A percentile compares a stretch with the other conserved stretches of the same genome.
Conservation (phyloP, 139 green algal genomes). For the Bryopsis sp. region DNA sequence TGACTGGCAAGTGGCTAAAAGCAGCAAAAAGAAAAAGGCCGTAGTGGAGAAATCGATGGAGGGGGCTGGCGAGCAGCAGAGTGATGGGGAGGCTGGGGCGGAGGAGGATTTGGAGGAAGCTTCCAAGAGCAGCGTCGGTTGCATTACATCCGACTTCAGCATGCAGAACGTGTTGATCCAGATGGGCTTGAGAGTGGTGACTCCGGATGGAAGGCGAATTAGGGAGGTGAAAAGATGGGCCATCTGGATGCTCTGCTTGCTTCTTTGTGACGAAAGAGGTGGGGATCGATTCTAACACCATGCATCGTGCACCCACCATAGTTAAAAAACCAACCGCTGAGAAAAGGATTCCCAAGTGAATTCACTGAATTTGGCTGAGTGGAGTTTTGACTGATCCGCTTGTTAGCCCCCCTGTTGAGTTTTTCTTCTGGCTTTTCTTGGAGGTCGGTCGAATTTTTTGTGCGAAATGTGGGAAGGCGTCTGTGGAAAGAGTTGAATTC, state of each 20-base stretch:
- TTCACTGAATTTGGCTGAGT: too few species aligned
- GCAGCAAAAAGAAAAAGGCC: slow-evolving; percentile 28
- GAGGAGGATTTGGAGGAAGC: slow-evolving; percentile 16
- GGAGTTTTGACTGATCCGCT: too few species aligned
- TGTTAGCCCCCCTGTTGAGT: too few species aligned
- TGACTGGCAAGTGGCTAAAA: slow-evolving; percentile 40
- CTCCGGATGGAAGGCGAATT: slow-evolving; percentile 70
- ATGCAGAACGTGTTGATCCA: slow-evolving; percentile 98
- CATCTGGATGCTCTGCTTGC: slow-evolving; percentile 79
- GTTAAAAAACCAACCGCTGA: too few species aligned
- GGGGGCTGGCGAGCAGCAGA: slow-evolving; percentile 9
- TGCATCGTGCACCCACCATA: too few species aligned
- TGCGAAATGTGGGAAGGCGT: slow-evolving; percentile 83
- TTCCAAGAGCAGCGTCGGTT: slow-evolving; percentile 39
- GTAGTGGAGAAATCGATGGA: slow-evolving; percentile 25
- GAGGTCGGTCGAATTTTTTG: slow-evolving; percentile 72
- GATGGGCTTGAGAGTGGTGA: slow-evolving; percentile 75
- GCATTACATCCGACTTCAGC: slow-evolving; percentile 83
- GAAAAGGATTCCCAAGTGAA: too few species aligned
- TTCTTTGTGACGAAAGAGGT: slow-evolving; percentile 50
- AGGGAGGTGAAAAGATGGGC: slow-evolving; percentile 51
- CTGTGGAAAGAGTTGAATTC: slow-evolving; percentile 75
- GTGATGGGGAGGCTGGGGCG: slow-evolving; percentile 3
- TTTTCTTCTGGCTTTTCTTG: slow-evolving; percentile 8
- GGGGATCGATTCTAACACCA: background rate